Percentiles rank a stretch among this genome's conserved stretches.
Conservation (phyloP, 176 grass and related monocot species). For the Paspalum notatum region DNA sequence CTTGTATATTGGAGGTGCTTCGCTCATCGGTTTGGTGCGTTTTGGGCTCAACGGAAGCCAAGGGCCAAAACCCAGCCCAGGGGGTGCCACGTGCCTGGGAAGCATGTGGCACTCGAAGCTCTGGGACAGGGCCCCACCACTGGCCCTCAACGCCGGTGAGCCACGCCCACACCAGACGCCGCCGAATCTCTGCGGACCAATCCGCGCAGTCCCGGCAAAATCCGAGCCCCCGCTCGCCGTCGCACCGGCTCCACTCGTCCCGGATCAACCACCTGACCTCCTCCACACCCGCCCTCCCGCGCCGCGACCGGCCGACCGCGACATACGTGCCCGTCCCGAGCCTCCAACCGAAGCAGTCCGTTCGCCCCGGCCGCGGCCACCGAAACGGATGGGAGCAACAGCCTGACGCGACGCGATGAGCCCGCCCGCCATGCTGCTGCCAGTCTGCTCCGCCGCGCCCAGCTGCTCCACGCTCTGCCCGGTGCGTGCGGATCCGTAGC, state of each 20-base stretch:
- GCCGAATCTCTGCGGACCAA: conserved; percentile 32
- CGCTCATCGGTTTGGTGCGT: no score
- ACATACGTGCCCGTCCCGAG: background rate
- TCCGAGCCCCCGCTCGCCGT: conserved; percentile 24
- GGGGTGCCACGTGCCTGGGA: no score
- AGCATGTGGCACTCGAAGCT: background rate
- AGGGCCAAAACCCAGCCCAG: no score
- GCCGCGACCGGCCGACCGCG: background rate
- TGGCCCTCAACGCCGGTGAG: conserved; percentile 27
- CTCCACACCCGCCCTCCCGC: background rate
- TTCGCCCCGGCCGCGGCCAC: conserved; percentile 10
- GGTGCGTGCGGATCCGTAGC: background rate
- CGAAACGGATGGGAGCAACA: conserved; percentile 21
- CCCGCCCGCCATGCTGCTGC: conserved; percentile 58
- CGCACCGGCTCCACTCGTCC: conserved; percentile 53
- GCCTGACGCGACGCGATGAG: conserved; percentile 40
- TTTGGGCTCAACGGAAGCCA: no score
- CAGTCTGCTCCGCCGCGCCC: conserved; percentile 64
- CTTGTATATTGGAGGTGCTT: no score
- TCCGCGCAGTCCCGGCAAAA: conserved; percentile 44
- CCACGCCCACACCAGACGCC: conserved; percentile 44
- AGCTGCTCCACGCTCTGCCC: conserved; percentile 59
- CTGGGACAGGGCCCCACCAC: conserved; percentile 25
- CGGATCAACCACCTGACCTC: conserved; percentile 30
- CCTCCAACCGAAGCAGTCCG: background rate